Evolutionary conservation across 2,329 filamentous ascomycete species (phyloP), one percentile per base, ranked within the genome.

Genomic region (Penicillium sp.): DNA sequence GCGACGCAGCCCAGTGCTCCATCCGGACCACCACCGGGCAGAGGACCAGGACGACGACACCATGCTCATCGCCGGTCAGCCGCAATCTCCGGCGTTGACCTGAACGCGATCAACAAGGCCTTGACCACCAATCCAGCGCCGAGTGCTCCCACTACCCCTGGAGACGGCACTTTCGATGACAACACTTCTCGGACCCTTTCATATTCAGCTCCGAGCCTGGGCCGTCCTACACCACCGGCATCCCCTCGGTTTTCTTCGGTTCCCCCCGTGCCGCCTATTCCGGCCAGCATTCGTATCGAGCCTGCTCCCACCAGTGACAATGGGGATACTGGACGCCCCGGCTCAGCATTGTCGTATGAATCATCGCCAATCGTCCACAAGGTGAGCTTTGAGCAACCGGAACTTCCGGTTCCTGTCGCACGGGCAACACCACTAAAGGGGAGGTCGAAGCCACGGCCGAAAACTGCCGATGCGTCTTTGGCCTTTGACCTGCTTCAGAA

Each of bases 291-390:
- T 48, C 60, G 62, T 15, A 41, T 61, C 22, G 57, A 67, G 43
- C 58, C 57, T 4, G 54, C 60, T 28, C 49, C 59, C 3, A 57
- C 31, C 20, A 56, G 57, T 28, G 63, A 68, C 20, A 58, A 67
- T 57, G 41, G 65, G 48, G 55, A 90, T 63, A 93, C 93, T 67
- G 90, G 90, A 5, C 86, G 91, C 11, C 92, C 93, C 0, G 78
- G 96, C 17, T 96, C 93, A 1, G 81, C 93, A 20, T 87, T 96
- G 14, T 96, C 92, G 1, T 93, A 88, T 20, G 92, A 95, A 72
- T 92, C 91, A 0, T 89, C 91, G 48, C 92, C 88, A 71, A 95
- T 90, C 2, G 79, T 86, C 55, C 83, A 83, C 1, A 92, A 90
- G 0, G 83, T 88, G 17, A 84, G 87, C 42, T 84, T 84, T 3